phyloP scores from a whole-genome alignment of 148 eudicot genomes.

The Cornus florida region DNA sequence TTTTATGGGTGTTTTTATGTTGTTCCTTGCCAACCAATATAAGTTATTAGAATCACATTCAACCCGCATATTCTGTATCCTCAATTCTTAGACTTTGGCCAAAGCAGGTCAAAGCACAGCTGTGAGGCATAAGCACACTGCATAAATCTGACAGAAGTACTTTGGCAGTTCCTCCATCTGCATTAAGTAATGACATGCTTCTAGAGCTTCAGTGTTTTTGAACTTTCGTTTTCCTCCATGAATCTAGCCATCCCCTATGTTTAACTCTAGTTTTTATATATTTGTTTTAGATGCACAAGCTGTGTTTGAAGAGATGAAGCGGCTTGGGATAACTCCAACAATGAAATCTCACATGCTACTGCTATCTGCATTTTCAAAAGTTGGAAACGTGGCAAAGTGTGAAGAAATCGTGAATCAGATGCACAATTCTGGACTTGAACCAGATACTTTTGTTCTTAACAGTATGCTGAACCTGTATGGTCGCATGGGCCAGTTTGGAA shows the following conservation, averaged over 20 bases:
- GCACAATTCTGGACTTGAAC: slow-evolving; percentile 64
- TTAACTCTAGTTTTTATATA: neutral
- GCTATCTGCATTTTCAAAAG: slow-evolving; percentile 69
- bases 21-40: no score
- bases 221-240: neutral
- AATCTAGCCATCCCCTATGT: neutral
- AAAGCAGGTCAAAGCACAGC: no score
- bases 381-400: slow-evolving; percentile 53
- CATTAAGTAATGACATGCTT: no score
- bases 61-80: no score
- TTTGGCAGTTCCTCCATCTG: no score
- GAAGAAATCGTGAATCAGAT: slow-evolving; percentile 67
- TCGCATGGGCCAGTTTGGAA: slow-evolving; percentile 56
- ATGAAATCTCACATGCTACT: slow-evolving; percentile 94
- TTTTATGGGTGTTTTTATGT: no score
- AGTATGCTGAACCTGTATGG: slow-evolving; percentile 81
- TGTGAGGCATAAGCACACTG: no score
- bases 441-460: slow-evolving; percentile 76
- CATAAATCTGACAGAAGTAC: no score
- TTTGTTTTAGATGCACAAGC: slow-evolving; percentile 66
- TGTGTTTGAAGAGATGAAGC: slow-evolving; percentile 63
- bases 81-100: no score
- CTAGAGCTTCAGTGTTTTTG: no score
- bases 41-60: no score
- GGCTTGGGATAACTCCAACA: slow-evolving; percentile 65